A percentile compares a stretch with the other conserved stretches of the same genome.
These are phyloP conservation scores for Pyrus hybrid DNA, from an alignment of 331 rosid species.

Conservation along the genomic window DNA sequence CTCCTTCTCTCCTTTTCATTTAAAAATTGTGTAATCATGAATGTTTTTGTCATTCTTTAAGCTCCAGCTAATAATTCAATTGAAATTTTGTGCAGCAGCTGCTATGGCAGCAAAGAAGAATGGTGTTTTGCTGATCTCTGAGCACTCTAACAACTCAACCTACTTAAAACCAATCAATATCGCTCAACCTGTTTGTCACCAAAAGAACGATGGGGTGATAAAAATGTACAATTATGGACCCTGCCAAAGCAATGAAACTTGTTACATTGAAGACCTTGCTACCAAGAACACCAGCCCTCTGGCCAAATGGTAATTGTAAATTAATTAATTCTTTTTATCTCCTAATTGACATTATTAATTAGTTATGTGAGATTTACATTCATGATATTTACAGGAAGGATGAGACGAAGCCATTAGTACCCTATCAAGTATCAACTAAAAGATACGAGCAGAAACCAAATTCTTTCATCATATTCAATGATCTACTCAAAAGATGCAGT, in stretches of 20 bases:
- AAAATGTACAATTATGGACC: neutral
- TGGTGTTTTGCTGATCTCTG: neutral
- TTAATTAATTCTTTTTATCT: neutral
- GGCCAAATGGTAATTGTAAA: slow-evolving; percentile 24
- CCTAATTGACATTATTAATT: neutral
- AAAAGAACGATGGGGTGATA: neutral
- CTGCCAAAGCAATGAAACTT: neutral
- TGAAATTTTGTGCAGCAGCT: slow-evolving; percentile 7
- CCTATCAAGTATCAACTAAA: neutral
- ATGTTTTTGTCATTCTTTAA: neutral
- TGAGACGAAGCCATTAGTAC: neutral
- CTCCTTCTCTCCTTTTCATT: neutral
- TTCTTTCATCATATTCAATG: slow-evolving; percentile 50
- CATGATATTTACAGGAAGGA: slow-evolving; percentile 17
- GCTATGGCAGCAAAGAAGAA: slow-evolving; percentile 24
- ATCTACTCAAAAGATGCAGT: slow-evolving; percentile 28
- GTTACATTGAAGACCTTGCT: slow-evolving; percentile 12
- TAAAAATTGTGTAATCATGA: neutral
- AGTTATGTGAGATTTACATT: neutral
- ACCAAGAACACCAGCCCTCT: slow-evolving; percentile 5
- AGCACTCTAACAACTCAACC: slow-evolving; percentile 3
- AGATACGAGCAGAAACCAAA: slow-evolving; percentile 30
- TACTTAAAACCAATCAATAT: neutral
- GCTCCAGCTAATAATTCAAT: neutral
- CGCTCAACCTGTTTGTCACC: slow-evolving; percentile 10